Evolutionary conservation across 768 basidiomycete genomes (phyloP).

Genomic region (Podaxis sp.): DNA sequence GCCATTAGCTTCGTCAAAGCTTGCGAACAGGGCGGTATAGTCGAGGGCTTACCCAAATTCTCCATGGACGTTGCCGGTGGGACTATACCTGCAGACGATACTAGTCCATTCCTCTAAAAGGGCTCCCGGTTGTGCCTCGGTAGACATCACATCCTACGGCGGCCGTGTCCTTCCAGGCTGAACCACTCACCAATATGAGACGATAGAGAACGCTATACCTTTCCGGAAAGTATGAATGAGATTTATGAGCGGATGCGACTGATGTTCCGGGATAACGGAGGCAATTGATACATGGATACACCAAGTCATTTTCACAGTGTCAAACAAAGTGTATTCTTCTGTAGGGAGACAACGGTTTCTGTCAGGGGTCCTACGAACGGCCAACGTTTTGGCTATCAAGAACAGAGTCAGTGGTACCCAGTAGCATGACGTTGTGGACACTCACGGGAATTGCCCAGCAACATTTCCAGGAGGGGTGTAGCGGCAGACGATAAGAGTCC

Average conservation of each 20-base stretch:
- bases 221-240: no score
- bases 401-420: neutral
- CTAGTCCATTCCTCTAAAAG: no score
- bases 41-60: no score
- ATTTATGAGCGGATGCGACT: neutral
- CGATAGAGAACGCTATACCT: no score
- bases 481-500: conserved; percentile 23
- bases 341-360: neutral
- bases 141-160: no score
- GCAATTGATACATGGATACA: neutral
- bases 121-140: no score
- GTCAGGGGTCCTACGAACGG: neutral
- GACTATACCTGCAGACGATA: no score
- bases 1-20: no score
- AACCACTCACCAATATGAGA: no score
- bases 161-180: no score
- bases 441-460: conserved; percentile 21
- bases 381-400: conserved; percentile 14
- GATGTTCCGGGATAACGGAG: neutral
- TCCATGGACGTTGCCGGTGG: no score
- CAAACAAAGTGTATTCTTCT: neutral
- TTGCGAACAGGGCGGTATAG: no score
- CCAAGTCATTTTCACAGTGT: neutral
- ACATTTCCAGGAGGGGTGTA: conserved; percentile 25
- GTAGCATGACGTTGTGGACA: neutral